Base-by-base conservation (phyloP, 441 rosid species). In the Rhodomyrtus psidioides region DNA sequence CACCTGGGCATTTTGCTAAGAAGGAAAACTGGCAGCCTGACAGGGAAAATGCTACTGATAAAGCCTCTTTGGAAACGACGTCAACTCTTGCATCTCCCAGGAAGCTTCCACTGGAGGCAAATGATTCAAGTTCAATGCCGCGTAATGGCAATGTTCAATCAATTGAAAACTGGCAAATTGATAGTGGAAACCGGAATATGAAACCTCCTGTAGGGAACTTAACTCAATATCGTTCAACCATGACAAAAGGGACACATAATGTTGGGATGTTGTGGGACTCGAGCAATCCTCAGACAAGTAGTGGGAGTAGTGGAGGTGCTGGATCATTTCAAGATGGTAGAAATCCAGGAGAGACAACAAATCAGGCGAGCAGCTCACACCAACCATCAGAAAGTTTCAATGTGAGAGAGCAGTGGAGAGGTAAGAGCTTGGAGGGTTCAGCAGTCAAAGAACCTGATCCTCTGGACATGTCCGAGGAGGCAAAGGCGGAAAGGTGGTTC, bases 391-490 rank as follows among this genome's bases (percentile, higher is more conserved):
- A 76, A 55, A 84, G 85, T 84, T 84, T 60, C 85, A 90, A 83
- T 23, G 44, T 82, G 4, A 88, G 92, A 83, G 91, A 82, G 70
- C 84, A 87, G 59, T 91, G 94, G 95, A 89, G 55, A n/a, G 97
- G 93, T 55, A 95, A 92, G 93, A 95, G 97, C 90, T 89, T 97
- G 91, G 98, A 96, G 91, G 98, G 98, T 51, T 96, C 98, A n/a
- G 94, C 93, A 42, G 96, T 95, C 81, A 95, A 93, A 86, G 98
- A 95, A 87, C 90, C 95, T 13, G 96, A 95, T 90, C 94, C 95
- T 75, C 82, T 97, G 91, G 99, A 97, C 90, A 95, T 97, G 98
- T 97, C 98, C 1, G 98, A 95, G 93, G 99, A 97, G 94, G 98
- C 98, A 6, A 97, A 96, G 90, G 95, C 98, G 2, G 99, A 96